These are phyloP conservation scores for Penicillium lagena DNA, from an alignment of 495 filamentous ascomycete species.

Conservation along the genomic window DNA sequence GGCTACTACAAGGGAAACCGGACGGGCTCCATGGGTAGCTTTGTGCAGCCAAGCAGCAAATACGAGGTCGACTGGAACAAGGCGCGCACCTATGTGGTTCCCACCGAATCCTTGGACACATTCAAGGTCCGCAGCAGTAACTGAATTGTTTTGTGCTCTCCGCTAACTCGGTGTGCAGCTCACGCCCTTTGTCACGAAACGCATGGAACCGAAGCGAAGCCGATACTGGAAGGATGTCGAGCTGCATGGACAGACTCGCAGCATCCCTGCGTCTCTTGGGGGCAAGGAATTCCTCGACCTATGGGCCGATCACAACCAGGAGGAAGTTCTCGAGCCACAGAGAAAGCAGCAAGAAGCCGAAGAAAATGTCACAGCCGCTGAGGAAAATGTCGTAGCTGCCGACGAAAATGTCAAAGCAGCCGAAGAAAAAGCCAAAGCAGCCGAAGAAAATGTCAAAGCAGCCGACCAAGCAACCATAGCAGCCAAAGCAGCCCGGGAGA, in stretches of 20 bases:
- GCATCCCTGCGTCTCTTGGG: conserved; percentile 23
- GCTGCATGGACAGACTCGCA: conserved; percentile 16
- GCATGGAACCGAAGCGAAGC: conserved; percentile 39
- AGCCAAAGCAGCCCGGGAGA: too few relatives aligned
- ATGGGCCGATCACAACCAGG: conserved; percentile 31
- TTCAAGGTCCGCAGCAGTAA: conserved; percentile 55
- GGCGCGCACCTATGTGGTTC: conserved; percentile 85
- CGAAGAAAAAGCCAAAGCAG: too few relatives aligned
- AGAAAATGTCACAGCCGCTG: background rate
- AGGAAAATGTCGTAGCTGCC: background rate
- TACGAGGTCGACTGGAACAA: conserved; percentile 79
- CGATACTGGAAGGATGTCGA: conserved; percentile 30
- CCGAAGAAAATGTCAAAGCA: too few relatives aligned
- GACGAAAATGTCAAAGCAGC: too few relatives aligned
- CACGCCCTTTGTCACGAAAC: conserved; percentile 76
- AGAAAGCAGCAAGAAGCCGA: conserved; percentile 12
- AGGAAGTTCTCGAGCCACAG: conserved; percentile 26
- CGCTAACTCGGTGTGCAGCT: conserved; percentile 48
- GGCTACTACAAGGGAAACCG: conserved; percentile 97
- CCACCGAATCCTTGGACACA: conserved; percentile 48
- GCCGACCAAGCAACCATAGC: too few relatives aligned
- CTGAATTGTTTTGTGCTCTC: conserved; percentile 1
- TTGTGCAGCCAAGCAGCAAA: conserved; percentile 75
- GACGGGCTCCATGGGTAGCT: conserved; percentile 71
- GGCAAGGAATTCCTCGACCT: conserved; percentile 34